Evolutionary conservation across 441 rosid species (phyloP), one percentile per base, ranked within the genome.

Genomic region (Melastoma candidum): DNA sequence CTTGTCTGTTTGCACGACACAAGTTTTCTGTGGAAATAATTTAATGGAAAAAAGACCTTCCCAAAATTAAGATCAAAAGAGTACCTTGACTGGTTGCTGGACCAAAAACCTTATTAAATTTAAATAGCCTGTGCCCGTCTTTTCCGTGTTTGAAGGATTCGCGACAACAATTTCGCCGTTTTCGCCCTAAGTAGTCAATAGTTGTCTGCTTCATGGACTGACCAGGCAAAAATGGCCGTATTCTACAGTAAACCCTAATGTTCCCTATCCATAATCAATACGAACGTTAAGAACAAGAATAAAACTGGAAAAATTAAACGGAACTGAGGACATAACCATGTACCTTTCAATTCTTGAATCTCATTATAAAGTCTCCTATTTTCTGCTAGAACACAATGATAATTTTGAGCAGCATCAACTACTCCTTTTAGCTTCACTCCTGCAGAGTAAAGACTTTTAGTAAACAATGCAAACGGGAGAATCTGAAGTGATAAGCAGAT

Each of bases 341-440:
- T 73, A 84, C 94, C 94, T 80, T 84, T 84, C 73, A 82, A 51
- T 60, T 84, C 89, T 49, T 84, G 94, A 65, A 82, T 79, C 71
- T 82, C 94, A 67, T 82, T 82, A 70, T 82, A 84, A 66, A 84
- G 57, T 68, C 56, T 80, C 49, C 87, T 65, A 53, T 84, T 84
- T 73, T 84, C 94, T 49, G 68, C 74, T 44, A 82, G 83, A 51
- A 78, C 76, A n/a, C 60, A 54, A 61, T 78, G 83, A 59, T 84
- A 82, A 68, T 74, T 78, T 72, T 75, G 75, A 0, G 94, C 84
- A 63, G 83, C 87, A 71, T 82, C 83, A 58, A 67, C 71, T 56
- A 84, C 68, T 67, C 81, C 81, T 71, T 70, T 77, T 61, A 84
- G 82, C 73, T 76, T 84, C 49, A 60, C 58, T 50, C 94, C 94